Evolutionary conservation across 306 rosid species (phyloP), one percentile per base, ranked within the genome.

Genomic region (Rosa persica): DNA sequence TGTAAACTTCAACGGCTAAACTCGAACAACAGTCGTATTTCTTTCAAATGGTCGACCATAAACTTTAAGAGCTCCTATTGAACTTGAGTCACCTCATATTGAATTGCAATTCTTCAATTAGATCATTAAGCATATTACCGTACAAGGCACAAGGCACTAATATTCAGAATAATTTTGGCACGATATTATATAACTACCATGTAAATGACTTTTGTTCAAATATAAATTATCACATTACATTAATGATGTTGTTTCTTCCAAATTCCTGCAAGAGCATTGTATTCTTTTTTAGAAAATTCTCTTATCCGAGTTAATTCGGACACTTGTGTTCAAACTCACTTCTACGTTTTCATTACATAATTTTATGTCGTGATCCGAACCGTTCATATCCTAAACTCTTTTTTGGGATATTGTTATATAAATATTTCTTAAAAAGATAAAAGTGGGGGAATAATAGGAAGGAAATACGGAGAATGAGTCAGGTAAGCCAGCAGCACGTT

Each of bases 401-500:
- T 65, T 65, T 36, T 34, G 15, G 25, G 25, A 66, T 36, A 39
- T 12, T 10, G 62, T 46, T 10, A 72, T 9, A 34, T 5, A 39
- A 39, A 40, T 20, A n/a, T 42, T 19, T 42, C 46, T 67, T 40
- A 19, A 9, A 11, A 10, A 67, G 15, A 67, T 8, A 40, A 39
- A n/a, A 17, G 20, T 13, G 22, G 44, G 17, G 42, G 43, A 75
- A 46, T 62, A 61, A 43, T 43, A 68, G 49, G 58, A 49, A 47
- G 47, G 60, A 67, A 67, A 67, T 20, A 38, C 77, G 54, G 69
- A 70, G 70, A 79, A 46, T 83, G 77, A 81, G 78, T 84, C 80
- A 85, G 89, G 9, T 70, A 8, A 64, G 89, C 83, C 78, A 54
- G 84, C 86, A 85, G 39, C 67, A 25, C 81, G 86, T 73, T 87